Conservation (phyloP, 306 rosid genomes). For the Casuarina cunninghamiana region DNA sequence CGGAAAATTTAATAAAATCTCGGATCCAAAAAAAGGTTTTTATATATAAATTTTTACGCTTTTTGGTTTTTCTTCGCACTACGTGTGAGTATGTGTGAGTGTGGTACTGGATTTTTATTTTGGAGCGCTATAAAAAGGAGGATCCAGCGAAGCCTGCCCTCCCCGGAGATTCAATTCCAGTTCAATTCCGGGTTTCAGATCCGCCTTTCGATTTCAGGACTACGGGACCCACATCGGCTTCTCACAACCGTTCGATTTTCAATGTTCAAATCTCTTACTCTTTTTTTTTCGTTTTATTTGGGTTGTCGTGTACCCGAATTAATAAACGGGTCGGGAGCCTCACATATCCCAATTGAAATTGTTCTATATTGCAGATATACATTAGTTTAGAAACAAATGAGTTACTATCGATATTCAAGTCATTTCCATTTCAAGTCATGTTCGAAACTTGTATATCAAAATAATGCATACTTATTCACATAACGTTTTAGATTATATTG, state of each 20-base stretch:
- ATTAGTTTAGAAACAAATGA: no score
- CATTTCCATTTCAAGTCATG: no score
- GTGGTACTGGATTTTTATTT: background rate
- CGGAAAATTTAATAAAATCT: conserved; percentile 6
- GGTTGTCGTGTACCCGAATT: background rate
- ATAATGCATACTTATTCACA: no score
- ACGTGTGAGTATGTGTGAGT: background rate
- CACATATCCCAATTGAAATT: background rate
- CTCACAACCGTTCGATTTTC: conserved; percentile 17
- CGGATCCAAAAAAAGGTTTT: background rate
- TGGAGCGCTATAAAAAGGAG: conserved; percentile 36
- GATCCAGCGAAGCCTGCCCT: conserved; percentile 35
- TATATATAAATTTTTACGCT: background rate
- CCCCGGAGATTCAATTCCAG: conserved; percentile 54
- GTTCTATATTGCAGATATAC: no score
- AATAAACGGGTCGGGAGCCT: background rate
- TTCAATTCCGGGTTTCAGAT: conserved; percentile 47
- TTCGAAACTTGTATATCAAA: no score
- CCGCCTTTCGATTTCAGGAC: conserved; percentile 40
- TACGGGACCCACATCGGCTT: conserved; percentile 35
- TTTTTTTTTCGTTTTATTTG: background rate
- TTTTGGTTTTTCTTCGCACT: background rate
- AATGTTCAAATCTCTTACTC: background rate
- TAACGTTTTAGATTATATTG: no score
- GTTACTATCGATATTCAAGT: no score